phyloP scores from a whole-genome alignment of 176 grass and related monocot species.

The bread wheat (Triticum aestivum) region IWGSC_CS_RefSeq_v2.1 NC_057809.1:613059577-613060076 shows the following conservation, averaged over 20 bases:
- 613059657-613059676: not conserved
- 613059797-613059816: not conserved
- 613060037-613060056: not conserved
- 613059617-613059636: no score
- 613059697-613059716: not conserved
- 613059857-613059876: not conserved
- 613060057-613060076: not conserved
- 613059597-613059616: no score
- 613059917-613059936: not conserved
- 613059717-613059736: not conserved
- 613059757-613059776: not conserved
- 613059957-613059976: not conserved
- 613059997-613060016: not conserved
- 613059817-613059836: not conserved
- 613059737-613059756: not conserved
- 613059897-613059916: not conserved
- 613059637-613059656: not conserved
- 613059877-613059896: rapidly evolving
- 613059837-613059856: not conserved
- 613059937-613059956: not conserved
- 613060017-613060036: not conserved
- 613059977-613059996: not conserved
- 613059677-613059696: not conserved
- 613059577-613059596: no score
- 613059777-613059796: not conserved